Conservation (phyloP, 2,329 filamentous ascomycete genomes). For the Penicillium sp. region DNA sequence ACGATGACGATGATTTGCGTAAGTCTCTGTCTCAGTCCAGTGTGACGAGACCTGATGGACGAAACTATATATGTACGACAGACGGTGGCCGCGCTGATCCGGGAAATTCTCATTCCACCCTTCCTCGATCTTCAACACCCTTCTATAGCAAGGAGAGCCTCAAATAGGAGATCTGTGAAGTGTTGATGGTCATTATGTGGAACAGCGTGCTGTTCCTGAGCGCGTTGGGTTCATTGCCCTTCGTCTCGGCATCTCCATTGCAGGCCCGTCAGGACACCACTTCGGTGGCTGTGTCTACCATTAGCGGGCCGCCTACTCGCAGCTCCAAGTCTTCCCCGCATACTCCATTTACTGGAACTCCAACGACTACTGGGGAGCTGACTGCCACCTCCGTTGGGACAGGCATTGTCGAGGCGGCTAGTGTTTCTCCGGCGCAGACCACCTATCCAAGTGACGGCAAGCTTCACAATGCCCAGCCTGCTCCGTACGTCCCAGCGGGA, state of each 20-base stretch:
- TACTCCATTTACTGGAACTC: constrained; percentile 61
- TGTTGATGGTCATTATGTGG: constrained; percentile 13
- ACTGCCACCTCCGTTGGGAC: constrained; percentile 48
- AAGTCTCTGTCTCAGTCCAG: not conserved
- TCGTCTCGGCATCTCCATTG: constrained; percentile 14
- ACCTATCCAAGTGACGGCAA: constrained; percentile 67
- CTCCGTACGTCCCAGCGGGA: constrained; percentile 66
- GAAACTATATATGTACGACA: not conserved
- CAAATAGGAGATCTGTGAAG: not conserved
- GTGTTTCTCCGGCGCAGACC: constrained; percentile 57
- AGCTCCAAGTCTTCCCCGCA: constrained; percentile 54
- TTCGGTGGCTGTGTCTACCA: not conserved
- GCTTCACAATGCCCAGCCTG: constrained; percentile 62
- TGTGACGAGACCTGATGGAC: not conserved
- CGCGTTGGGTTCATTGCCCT: constrained; percentile 17
- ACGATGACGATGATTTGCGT: not conserved
- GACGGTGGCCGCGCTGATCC: not conserved
- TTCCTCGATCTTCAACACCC: not conserved
- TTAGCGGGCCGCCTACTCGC: constrained; percentile 35
- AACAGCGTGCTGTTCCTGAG: constrained; percentile 12
- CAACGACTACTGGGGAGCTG: constrained; percentile 66
- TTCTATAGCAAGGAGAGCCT: not conserved
- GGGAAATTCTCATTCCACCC: not conserved
- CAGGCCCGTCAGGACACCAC: constrained; percentile 2
- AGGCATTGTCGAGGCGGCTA: constrained; percentile 51